phyloP scores from a whole-genome alignment of 139 green algal genomes.

The Astrephomene gubernaculifera region DNA sequence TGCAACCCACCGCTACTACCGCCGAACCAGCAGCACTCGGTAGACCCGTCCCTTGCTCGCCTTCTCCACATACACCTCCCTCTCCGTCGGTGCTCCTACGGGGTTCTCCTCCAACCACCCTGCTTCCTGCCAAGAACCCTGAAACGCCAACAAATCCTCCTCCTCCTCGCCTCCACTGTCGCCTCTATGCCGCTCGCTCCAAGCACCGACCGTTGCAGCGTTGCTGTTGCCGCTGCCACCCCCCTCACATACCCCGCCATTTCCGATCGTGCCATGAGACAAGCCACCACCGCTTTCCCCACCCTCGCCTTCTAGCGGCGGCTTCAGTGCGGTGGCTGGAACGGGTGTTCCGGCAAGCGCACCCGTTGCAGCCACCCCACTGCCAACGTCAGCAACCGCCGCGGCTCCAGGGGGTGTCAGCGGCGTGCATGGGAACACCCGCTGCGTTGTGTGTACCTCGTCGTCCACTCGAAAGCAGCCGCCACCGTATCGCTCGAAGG shows the following conservation, averaged over 20 bases:
- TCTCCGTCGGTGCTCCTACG: slow-evolving; percentile 38
- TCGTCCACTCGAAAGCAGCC: background rate
- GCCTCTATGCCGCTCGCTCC: too few relatives aligned
- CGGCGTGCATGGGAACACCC: slow-evolving; percentile 24
- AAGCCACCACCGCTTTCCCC: too few relatives aligned
- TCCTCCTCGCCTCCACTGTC: background rate
- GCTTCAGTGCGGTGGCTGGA: too few relatives aligned
- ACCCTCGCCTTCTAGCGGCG: too few relatives aligned
- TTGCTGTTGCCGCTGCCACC: too few relatives aligned
- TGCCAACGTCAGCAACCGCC: too few relatives aligned
- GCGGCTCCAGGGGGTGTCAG: too few relatives aligned
- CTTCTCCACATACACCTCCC: slow-evolving; percentile 49
- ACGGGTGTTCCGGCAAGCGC: too few relatives aligned
- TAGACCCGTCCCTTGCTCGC: slow-evolving; percentile 7
- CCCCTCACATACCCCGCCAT: too few relatives aligned
- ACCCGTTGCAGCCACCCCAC: too few relatives aligned
- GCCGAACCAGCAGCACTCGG: slow-evolving; percentile 32
- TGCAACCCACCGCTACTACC: background rate
- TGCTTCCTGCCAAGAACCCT: background rate
- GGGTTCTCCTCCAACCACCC: slow-evolving; percentile 45
- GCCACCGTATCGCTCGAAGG: slow-evolving; percentile 32
- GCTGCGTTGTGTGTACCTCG: background rate
- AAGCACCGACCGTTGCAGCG: too few relatives aligned
- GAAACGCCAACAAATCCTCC: slow-evolving; percentile 2
- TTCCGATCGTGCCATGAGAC: too few relatives aligned